A percentile compares a stretch with the other conserved stretches of the same genome.
Conservation (phyloP, 179 eudicot genomes). For the Spergularia azorica region DNA sequence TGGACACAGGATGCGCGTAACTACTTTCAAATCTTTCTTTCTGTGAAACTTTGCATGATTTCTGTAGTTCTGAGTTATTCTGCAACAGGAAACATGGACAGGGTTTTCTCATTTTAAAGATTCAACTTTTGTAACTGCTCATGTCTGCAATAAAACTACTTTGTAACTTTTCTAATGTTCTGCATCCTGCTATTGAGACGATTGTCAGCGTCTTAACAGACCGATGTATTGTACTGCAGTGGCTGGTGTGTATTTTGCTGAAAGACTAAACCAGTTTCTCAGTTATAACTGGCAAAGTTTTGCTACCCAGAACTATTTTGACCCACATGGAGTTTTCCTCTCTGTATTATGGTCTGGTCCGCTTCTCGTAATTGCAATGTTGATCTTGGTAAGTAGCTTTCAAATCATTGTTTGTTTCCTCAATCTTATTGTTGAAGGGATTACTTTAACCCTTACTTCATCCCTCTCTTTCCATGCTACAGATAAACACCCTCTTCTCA, state of each 20-base stretch:
- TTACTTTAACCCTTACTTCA: background rate
- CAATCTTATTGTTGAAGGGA: background rate
- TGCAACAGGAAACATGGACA: no score
- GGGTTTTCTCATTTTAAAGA: background rate
- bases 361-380: conserved; percentile 68
- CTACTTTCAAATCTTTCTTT: no score
- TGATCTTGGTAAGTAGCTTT: conserved; percentile 73
- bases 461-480: conserved; percentile 21
- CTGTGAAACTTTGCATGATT: no score
- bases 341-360: conserved; percentile 97
- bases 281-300: conserved; percentile 74
- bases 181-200: background rate
- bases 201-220: background rate
- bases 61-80: no score
- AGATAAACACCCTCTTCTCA: conserved; percentile 86
- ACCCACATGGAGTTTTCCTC: conserved; percentile 68
- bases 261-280: conserved; percentile 61
- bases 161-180: background rate
- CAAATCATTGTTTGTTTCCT: background rate
- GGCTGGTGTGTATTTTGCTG: conserved; percentile 84
- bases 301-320: conserved; percentile 92
- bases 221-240: conserved; percentile 45
- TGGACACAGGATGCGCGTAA: no score
- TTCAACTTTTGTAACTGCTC: no score
- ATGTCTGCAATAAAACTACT: background rate